Evolutionary conservation across 2,329 filamentous ascomycete species (phyloP), one percentile per base, ranked within the genome.

Genomic region (Knoxdaviesia capensis): DNA sequence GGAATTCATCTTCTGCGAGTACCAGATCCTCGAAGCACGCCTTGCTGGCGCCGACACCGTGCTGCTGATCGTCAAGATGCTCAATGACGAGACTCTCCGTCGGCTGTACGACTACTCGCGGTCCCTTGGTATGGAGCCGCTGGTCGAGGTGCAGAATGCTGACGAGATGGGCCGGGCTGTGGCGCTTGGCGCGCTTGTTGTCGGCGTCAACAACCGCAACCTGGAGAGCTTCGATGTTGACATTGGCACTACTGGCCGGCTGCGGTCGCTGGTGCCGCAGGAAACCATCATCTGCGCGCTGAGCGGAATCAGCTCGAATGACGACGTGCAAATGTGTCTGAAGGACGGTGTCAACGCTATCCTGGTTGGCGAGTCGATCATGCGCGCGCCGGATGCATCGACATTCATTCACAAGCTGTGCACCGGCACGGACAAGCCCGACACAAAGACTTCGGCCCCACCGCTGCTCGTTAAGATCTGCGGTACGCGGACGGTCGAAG

Each of bases 181-280:
- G 38, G 73, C 81, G 44, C 69, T 98, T 28, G 90, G 88, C 7
- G 74, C 90, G 28, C 80, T 87, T 59, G 88, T 85, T 34, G 93
- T 98, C 52, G 90, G 90, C 30, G 90, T 98, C 51, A 98, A 98
- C 63, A 98, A 98, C 63, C 78, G 90, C 43, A 93, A 98, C 54
- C 68, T 98, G 8, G 88, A 88, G 50, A 96, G 80, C 53, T 98
- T 98, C 52, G 87, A 96, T 55, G 90, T 98, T 20, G 92, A 98
- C 56, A 72, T 98, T 48, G 77, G 82, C 46, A 98, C 88, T 1
- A 94, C 88, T 1, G 86, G 81, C 53, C 78, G 88, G 29, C 64
- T 98, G 40, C 83, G 93, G 60, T 79, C 77, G 52, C 79, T 88
- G 63, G 87, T 94, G 3, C 80, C 86, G 2, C 73, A 82, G 47